phyloP scores from a whole-genome alignment of 2,329 filamentous ascomycete genomes.

The Claviceps quebecensis region DNA sequence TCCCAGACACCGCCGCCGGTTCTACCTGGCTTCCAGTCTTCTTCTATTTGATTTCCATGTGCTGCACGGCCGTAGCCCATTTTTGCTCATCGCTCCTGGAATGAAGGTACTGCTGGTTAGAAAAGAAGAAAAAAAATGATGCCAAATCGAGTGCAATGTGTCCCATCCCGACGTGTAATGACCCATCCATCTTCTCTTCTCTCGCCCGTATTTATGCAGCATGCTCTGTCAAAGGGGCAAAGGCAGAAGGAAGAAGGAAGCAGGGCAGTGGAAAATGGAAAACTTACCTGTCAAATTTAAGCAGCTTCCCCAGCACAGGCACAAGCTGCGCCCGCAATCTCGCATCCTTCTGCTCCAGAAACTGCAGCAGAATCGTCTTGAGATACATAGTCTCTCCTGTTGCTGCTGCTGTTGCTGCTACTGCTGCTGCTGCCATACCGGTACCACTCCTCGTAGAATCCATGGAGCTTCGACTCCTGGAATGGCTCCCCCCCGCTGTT shows the following conservation, averaged over 20 bases:
- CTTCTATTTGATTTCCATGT: conserved; percentile 23
- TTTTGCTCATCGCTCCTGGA: conserved; percentile 60
- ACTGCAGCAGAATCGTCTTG: conserved; percentile 70
- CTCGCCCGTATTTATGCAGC: too few species aligned
- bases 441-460: conserved; percentile 21
- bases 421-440: conserved; percentile 11
- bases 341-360: conserved; percentile 68
- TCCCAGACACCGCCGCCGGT: too few species aligned
- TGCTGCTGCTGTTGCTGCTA: conserved; percentile 10
- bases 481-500: conserved; percentile 15
- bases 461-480: conserved; percentile 28
- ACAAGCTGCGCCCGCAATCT: conserved; percentile 63
- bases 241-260: neutral
- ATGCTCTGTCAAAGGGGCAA: neutral
- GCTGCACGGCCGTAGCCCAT: conserved; percentile 64
- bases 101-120: neutral
- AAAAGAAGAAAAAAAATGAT: too few species aligned
- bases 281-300: conserved; percentile 63
- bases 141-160: too few species aligned
- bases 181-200: neutral
- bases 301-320: conserved; percentile 60
- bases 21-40: neutral
- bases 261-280: too few species aligned
- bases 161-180: too few species aligned
- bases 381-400: conserved; percentile 48